Evolutionary conservation across 257 asterid genomes (phyloP).

Genomic region (Nicotiana knightiana): DNA sequence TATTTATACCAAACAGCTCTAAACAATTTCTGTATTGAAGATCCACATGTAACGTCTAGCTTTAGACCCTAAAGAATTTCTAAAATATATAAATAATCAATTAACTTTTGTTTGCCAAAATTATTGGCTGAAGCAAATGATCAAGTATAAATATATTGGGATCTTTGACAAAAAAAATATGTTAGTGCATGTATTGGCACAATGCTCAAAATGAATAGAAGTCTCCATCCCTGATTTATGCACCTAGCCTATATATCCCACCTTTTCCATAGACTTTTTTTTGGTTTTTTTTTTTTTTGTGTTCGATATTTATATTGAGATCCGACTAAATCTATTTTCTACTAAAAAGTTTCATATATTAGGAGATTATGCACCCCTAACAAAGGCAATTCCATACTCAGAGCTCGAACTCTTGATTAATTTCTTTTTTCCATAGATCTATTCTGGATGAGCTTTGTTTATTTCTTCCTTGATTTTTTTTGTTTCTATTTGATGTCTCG

Average conservation of each 20-base stretch:
- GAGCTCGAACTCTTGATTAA: no score
- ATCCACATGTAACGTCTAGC: background rate
- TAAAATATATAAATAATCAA: background rate
- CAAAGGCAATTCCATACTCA: no score
- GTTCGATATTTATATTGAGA: no score
- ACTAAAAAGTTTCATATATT: background rate
- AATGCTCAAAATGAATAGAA: conserved; percentile 56
- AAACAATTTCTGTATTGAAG: background rate
- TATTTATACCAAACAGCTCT: background rate
- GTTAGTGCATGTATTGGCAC: conserved; percentile 24
- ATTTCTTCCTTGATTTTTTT: no score
- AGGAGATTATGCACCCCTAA: no score
- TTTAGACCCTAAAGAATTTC: background rate
- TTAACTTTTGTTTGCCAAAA: background rate
- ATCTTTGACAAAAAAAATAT: conserved; percentile 8
- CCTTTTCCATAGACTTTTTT: background rate
- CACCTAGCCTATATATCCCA: conserved; percentile 7
- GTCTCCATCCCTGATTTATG: conserved; percentile 42
- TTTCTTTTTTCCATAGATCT: no score
- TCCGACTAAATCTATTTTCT: no score
- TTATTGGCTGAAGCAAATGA: background rate
- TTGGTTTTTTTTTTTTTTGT: fast-evolving
- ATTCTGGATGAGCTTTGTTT: no score
- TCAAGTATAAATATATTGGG: background rate
- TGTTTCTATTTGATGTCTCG: no score